Conservation (phyloP, 2,329 filamentous ascomycete species). For the Pezicula radicicola region DNA sequence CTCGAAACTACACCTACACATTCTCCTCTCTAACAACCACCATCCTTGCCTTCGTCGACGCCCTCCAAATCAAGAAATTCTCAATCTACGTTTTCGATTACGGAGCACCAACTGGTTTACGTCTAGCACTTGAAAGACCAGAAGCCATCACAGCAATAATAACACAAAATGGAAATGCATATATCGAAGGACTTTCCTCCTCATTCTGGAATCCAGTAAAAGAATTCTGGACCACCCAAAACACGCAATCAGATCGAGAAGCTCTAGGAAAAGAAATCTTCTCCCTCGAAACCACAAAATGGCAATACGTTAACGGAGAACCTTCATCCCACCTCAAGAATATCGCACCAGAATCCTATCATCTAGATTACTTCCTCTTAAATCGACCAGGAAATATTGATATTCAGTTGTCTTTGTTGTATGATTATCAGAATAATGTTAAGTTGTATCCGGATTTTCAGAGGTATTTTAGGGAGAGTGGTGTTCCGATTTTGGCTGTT, state of each 20-base stretch:
- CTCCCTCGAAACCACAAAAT: constrained; percentile 2
- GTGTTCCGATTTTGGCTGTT: constrained; percentile 51
- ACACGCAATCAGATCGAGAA: background rate
- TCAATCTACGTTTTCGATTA: constrained; percentile 61
- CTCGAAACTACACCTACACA: constrained; percentile 50
- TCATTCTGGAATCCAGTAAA: constrained; percentile 1
- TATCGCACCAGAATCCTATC: constrained; percentile 23
- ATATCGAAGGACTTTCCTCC: constrained; percentile 45
- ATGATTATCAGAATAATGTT: constrained; percentile 55
- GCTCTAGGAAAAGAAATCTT: background rate
- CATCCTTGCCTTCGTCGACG: constrained; percentile 42
- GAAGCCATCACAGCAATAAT: constrained; percentile 47
- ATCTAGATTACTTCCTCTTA: constrained; percentile 50
- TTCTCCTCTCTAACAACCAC: constrained; percentile 47
- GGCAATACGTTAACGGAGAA: constrained; percentile 1
- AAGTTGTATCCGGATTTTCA: constrained; percentile 52
- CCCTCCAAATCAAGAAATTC: constrained; percentile 41
- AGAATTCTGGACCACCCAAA: background rate
- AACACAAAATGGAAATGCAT: constrained; percentile 59
- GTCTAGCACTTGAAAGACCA: constrained; percentile 45
- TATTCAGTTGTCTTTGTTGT: constrained; percentile 53
- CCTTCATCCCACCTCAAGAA: background rate
- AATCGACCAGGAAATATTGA: constrained; percentile 46
- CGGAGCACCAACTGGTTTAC: constrained; percentile 50
- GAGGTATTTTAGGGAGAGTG: constrained; percentile 45